A percentile compares a stretch with the other conserved stretches of the same genome.
Evolutionary conservation across 75 land plant genomes (phyloP).

Genomic region (Selaginella tamariscina): DNA sequence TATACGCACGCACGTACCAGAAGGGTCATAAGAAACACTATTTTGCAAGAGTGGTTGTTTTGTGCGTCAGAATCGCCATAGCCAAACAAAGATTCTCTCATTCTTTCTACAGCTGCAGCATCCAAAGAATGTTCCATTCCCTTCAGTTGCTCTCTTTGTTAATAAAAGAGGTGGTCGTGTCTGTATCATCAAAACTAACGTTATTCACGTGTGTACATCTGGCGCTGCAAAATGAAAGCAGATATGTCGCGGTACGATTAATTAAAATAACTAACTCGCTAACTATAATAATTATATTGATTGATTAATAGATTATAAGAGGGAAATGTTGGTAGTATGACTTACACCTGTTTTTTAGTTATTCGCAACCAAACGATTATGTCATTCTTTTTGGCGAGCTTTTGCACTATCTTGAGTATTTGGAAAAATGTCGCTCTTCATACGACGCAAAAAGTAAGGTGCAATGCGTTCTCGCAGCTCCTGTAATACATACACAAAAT

Average conservation of each 20-base stretch:
- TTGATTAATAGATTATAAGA: no score
- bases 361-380: constrained; percentile 86
- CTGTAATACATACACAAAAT: no score
- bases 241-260: no score
- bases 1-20: no score
- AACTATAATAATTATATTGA: no score
- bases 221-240: constrained; percentile 34
- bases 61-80: constrained; percentile 22
- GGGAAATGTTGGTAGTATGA: neutral
- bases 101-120: constrained; percentile 35
- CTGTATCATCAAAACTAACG: neutral
- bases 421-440: constrained; percentile 79
- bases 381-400: constrained; percentile 75
- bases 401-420: constrained; percentile 24
- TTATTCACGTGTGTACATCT: constrained; percentile 69
- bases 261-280: no score
- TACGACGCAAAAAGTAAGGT: constrained; percentile 85
- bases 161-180: constrained; percentile 15
- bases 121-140: constrained; percentile 69
- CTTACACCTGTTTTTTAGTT: constrained; percentile 56
- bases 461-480: constrained; percentile 68
- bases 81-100: constrained; percentile 51
- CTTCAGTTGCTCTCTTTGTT: constrained; percentile 85
- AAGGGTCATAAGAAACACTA: constrained; percentile 60
- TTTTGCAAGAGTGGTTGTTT: constrained; percentile 66